Evolutionary conservation across 192 early-diverging fungal genomes (phyloP), one percentile per base, ranked within the genome.

Genomic region (Backusella macrospora): DNA sequence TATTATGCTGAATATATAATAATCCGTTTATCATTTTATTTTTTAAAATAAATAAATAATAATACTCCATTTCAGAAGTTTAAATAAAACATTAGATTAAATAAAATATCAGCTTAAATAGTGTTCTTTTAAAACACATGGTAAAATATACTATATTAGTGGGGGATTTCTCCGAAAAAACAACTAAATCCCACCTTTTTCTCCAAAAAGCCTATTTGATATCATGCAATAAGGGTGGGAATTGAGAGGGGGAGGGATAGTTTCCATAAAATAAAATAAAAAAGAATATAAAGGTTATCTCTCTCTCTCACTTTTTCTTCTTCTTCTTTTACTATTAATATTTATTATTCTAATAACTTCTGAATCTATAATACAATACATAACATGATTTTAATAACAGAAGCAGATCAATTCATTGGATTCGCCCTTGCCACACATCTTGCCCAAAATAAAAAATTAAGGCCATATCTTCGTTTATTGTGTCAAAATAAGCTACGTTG

Each of bases 361-460:
- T 55, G 9, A 3, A 23, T 5, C 16, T n/a, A 2, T 49, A 49
- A 0, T 16, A 21, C 18, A 21, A 66, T 9, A 65, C 6, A 34
- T 16, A 9, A 16, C 1, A 78, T 78, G 78, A 55, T 80, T 62
- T 65, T 80, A 5, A 80, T 80, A 34, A 76, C 78, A 15, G 39
- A 52, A n/a, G 78, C 71, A 44, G 78, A 80, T 38, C 73, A 80
- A 71, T 75, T 55, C 45, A 29, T 80, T 14, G 78, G 78, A 1
- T 65, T 72, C 43, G 47, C 70, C 10, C 18, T 80, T 37, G 64
- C 71, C 6, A 73, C 73, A 16, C 74, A 80, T 49, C 45, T 80
- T 4, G 62, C 69, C 15, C 62, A 68, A 15, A 45, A 76, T 23
- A 18, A 69, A 70, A 18, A 55, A 4, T 18, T 76, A 12, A 70